A percentile compares a stretch with the other conserved stretches of the same genome.
These are phyloP conservation scores for Sonneratia caseolaris DNA, from an alignment of 345 rosid species.

Conservation along the genomic window DNA sequence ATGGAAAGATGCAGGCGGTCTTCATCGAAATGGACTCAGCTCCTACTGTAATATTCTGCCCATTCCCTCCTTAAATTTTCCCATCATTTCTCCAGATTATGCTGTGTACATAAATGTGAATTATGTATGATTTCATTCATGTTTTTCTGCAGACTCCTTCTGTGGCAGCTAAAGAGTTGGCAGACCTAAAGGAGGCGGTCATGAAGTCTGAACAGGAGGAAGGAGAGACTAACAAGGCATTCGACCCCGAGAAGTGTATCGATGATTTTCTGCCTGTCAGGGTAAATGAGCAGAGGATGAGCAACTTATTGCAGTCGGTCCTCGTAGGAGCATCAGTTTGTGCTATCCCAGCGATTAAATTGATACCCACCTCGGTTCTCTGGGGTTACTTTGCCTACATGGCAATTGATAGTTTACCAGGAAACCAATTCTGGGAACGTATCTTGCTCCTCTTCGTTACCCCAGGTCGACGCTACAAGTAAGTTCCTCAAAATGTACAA, in stretches of 20 bases:
- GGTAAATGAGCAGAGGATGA: slow-evolving; percentile 75
- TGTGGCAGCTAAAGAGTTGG: slow-evolving; percentile 48
- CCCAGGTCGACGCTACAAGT: slow-evolving; percentile 64
- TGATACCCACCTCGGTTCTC: slow-evolving; percentile 67
- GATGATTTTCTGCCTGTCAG: slow-evolving; percentile 66
- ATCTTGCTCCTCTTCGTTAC: slow-evolving; percentile 60
- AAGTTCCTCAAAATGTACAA: slow-evolving; percentile 12
- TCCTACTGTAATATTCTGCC: slow-evolving; percentile 28
- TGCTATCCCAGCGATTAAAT: slow-evolving; percentile 49
- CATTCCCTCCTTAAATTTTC: neutral
- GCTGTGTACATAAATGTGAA: neutral
- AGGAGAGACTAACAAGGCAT: slow-evolving; percentile 30
- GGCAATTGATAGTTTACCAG: slow-evolving; percentile 89
- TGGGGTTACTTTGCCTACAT: slow-evolving; percentile 93
- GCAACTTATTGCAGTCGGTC: slow-evolving; percentile 65
- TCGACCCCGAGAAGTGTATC: slow-evolving; percentile 61
- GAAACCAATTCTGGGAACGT: slow-evolving; percentile 87
- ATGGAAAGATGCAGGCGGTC: slow-evolving; percentile 69
- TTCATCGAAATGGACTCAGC: slow-evolving; percentile 58
- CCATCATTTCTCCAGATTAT: neutral
- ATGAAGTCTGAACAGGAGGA: slow-evolving; percentile 38
- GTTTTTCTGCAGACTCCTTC: slow-evolving; percentile 28
- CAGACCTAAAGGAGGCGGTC: slow-evolving; percentile 60
- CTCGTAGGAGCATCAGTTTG: slow-evolving; percentile 50
- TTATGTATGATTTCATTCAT: neutral